Base-by-base conservation (phyloP, 768 basidiomycete genomes). In the Mrakia blollopis region DNA sequence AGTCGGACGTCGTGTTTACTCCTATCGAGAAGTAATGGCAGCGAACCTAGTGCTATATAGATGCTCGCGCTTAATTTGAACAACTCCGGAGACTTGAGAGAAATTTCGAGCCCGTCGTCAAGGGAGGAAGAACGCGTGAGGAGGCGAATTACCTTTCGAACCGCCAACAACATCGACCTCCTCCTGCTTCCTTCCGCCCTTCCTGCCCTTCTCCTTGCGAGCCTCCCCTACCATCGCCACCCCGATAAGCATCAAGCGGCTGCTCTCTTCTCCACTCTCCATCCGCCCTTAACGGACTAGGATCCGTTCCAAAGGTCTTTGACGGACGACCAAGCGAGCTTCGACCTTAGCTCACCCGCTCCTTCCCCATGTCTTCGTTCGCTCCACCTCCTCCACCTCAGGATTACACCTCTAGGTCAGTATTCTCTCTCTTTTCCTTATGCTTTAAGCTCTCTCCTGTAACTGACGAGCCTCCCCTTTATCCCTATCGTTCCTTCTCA, bases 21-120 rank as follows among this genome's bases (percentile, higher is more conserved):
- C 65, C 65, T 23, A 39, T 68, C 25, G 65, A 68, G 11, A 37
- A 68, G 65, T 68, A 41, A 68, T 65, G 30, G 14, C 28, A 57
- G 16, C 16, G 18, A 16, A n/a, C n/a, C 9, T 50, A 2, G 47
- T 9, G 2, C 2, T 14, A 50, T 50, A 21, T 50, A 50, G 47
- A 50, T 50, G 47, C 47, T 50, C 9, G 44, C 18, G 16, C 13
- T 50, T 50, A 7, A 50, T 50, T 3, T 50, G 47, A 50, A 2
- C 5, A 11, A 11, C 5, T 6, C 39, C 11, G 39, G 11, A 41
- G 39, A 41, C 44, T 13, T 44, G 47, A 16, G 47, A 50, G 47
- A 50, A 21, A 21, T 18, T 50, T 50, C n/a, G 47, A 50, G 47
- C 5, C 47, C 16, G 47, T 50, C 47, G 47, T 50, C 47, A 50